Conservation (phyloP, 345 rosid species). For the Populus tremula region DNA sequence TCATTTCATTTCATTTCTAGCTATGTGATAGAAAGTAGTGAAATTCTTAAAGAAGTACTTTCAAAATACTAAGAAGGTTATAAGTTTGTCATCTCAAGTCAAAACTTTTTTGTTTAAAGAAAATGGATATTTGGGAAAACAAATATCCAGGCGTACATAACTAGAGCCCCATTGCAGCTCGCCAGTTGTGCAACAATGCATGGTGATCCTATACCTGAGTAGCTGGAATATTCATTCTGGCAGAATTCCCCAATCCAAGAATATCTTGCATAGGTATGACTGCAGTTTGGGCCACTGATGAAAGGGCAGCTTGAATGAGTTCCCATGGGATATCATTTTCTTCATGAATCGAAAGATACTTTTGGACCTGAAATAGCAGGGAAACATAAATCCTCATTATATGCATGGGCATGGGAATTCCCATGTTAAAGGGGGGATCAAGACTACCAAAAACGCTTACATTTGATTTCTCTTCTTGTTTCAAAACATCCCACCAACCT, state of each 20-base stretch:
- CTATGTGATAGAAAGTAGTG: background rate
- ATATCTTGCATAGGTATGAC: slow-evolving; percentile 88
- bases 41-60: background rate
- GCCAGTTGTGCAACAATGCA: background rate
- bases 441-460: slow-evolving; percentile 39
- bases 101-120: no score
- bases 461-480: slow-evolving; percentile 59
- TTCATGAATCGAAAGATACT: slow-evolving; percentile 55
- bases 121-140: background rate
- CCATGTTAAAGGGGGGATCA: background rate
- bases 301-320: slow-evolving; percentile 54
- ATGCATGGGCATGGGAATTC: background rate
- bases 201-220: slow-evolving; percentile 52
- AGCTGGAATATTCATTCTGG: slow-evolving; percentile 91
- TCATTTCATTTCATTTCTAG: background rate
- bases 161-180: background rate
- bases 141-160: background rate
- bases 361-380: slow-evolving; percentile 46
- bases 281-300: slow-evolving; percentile 75
- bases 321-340: slow-evolving; percentile 62
- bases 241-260: slow-evolving; percentile 72
- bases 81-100: no score
- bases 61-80: no score
- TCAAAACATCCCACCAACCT: slow-evolving; percentile 82
- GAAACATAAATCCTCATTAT: background rate